Base-by-base conservation (phyloP, 2,329 filamentous ascomycete species). In the Colletotrichum coccodes region DNA sequence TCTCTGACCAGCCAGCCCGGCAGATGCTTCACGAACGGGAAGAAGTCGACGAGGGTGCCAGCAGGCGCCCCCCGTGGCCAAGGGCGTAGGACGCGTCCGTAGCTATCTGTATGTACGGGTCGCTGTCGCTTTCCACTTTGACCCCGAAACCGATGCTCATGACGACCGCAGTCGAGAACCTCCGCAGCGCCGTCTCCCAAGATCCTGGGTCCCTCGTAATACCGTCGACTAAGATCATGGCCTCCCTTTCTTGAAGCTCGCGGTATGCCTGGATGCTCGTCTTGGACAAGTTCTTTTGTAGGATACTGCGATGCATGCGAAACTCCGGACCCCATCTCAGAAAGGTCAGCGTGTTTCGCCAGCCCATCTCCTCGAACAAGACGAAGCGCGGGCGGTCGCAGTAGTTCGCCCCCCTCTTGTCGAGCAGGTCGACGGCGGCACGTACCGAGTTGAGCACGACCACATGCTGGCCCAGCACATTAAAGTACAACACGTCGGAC, bases 41-140 rank as follows among this genome's bases (percentile, higher is more conserved):
- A 85, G 69, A 83, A 79, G 72, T 87, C 85, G 9, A 86, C 81
- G 0, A 83, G 74, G 1, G 81, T 83, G n/a, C 76, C 75, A 8
- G 76, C 76, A 6, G 76, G 75, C 12, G 76, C 72, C 11, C 73
- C 74, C 72, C 75, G 18, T 75, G 79, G 80, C 80, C 68, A 82
- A 73, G 75, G 23, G 70, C 69, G 11, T 71, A 60, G 7, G 72
- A 74, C n/a, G 71, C 73, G 16, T 72, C 70, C 8, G 57, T 34
- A 6, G 72, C 69, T 65, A 73, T 74, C 18, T 61, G 60, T 40
- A 74, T 74, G 26, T 76, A 77, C 77, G 79, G 79, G 70, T 84
- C 80, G 23, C 75, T 54, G 38, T 83, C 76, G 23, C 73, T 72
- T 5, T 77, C 64, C 21, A 84, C 77, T 4, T 72, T 73, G 53